Percentiles rank a stretch among this genome's conserved stretches.
phyloP scores from a whole-genome alignment of 2,329 filamentous ascomycete species.

The Ophiostoma himal-ulmi region DNA sequence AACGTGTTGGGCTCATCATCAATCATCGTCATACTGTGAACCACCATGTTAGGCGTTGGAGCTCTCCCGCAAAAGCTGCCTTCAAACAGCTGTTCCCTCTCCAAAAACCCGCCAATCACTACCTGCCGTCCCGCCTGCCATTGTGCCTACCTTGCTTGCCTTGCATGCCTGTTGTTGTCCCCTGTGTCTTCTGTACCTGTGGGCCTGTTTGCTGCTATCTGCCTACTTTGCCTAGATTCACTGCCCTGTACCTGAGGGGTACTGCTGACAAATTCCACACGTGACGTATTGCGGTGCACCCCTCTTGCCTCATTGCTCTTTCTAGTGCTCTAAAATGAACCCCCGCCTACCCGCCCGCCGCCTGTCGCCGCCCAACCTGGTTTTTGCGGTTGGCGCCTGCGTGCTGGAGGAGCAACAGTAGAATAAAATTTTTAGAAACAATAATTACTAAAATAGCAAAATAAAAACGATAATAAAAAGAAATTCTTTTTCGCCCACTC shows the following conservation, averaged over 20 bases:
- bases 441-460: slow-evolving; percentile 16
- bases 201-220: not conserved
- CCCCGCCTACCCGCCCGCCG: slow-evolving; percentile 12
- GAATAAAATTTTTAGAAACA: not conserved
- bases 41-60: not conserved
- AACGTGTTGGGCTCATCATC: not conserved
- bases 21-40: not conserved
- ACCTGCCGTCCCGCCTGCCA: not conserved
- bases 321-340: not conserved
- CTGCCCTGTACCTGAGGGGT: not conserved
- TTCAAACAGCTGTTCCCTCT: not conserved
- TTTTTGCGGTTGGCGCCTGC: slow-evolving; percentile 22
- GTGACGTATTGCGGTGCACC: slow-evolving; percentile 18
- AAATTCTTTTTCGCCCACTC: slow-evolving; percentile 23
- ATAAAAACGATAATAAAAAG: slow-evolving; percentile 27
- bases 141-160: not conserved
- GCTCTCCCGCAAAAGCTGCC: not conserved
- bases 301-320: not conserved
- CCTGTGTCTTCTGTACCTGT: not conserved
- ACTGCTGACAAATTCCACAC: slow-evolving; percentile 17
- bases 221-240: not conserved
- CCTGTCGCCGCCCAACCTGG: slow-evolving; percentile 26
- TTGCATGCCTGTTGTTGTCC: not conserved
- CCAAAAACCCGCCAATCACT: not conserved
- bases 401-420: slow-evolving; percentile 22